Conservation (phyloP, 139 green algal species). For the Volvox africanus region DNA sequence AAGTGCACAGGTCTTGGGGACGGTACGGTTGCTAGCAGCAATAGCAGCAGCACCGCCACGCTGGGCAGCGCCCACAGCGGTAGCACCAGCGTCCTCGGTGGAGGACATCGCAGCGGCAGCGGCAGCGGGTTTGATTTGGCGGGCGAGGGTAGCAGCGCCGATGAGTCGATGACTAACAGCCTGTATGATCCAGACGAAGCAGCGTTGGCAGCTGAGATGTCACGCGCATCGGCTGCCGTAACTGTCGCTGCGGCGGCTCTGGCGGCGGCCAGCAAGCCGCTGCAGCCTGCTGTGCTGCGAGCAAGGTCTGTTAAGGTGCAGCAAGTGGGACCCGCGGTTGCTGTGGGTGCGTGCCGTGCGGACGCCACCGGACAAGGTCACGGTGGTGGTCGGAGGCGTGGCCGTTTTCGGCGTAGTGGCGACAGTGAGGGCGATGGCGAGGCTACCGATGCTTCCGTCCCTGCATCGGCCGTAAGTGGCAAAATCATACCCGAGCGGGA, state of each 20-base stretch:
- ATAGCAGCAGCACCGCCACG: not conserved
- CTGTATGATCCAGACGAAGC: not conserved
- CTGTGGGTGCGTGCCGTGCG: not conserved
- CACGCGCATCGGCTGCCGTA: not conserved
- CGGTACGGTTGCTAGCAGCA: not conserved
- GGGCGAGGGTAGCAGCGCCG: not conserved
- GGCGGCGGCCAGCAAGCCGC: not conserved
- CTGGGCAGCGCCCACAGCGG: constrained; percentile 1
- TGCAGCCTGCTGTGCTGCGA: not conserved
- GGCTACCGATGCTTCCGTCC: too few relatives aligned
- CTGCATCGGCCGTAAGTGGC: not conserved
- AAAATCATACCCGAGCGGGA: not conserved
- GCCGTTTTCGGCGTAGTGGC: not conserved
- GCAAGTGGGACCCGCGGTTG: not conserved
- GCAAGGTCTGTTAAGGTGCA: not conserved
- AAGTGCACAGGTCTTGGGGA: too few relatives aligned
- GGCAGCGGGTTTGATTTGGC: not conserved
- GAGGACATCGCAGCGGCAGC: not conserved
- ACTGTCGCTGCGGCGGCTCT: not conserved
- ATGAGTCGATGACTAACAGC: not conserved
- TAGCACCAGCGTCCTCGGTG: not conserved
- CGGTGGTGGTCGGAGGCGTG: not conserved
- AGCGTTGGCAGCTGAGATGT: not conserved
- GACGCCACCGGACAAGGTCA: not conserved
- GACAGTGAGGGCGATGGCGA: not conserved